These are phyloP conservation scores for Barnettozyma sucrosica DNA, from an alignment of 805 yeast genomes.

Conservation along the genomic window DNA sequence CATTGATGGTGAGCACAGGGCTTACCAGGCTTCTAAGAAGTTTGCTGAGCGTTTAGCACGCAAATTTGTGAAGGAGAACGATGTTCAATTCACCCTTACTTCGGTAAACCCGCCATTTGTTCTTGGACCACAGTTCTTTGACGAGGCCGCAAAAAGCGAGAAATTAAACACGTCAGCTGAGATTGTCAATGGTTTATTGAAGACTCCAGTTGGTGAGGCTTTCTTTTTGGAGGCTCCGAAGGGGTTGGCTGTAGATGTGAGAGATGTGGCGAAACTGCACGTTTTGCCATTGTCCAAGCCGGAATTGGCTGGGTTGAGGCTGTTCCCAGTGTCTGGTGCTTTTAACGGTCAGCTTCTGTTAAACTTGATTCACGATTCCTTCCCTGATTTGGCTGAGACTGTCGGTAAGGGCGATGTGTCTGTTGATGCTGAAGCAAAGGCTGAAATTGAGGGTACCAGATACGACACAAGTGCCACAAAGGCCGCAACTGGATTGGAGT, in stretches of 20 bases:
- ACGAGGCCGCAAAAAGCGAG: conserved; percentile 36
- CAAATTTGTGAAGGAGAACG: conserved; percentile 36
- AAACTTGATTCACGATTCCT: conserved; percentile 26
- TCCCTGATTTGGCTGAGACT: conserved; percentile 38
- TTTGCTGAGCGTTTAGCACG: conserved; percentile 60
- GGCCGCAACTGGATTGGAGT: conserved; percentile 1
- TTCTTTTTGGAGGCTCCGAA: conserved; percentile 14
- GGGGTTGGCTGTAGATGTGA: conserved; percentile 32
- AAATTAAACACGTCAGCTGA: conserved; percentile 40
- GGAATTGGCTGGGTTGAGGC: conserved; percentile 24
- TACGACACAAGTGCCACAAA: conserved; percentile 1
- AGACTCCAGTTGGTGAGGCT: conserved; percentile 27
- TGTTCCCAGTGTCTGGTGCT: conserved; percentile 15
- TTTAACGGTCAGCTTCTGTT: conserved; percentile 17
- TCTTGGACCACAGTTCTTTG: conserved; percentile 54
- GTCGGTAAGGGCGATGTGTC: conserved; percentile 35
- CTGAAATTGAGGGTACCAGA: background rate
- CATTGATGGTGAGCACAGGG: conserved; percentile 33
- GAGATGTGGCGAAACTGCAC: conserved; percentile 44
- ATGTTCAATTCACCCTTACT: conserved; percentile 37
- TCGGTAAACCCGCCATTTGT: conserved; percentile 52
- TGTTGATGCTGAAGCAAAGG: background rate
- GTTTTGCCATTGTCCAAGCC: conserved; percentile 30
- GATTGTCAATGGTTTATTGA: conserved; percentile 26
- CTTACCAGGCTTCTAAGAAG: conserved; percentile 56